Evolutionary conservation across 768 basidiomycete genomes (phyloP).

Genomic region (Mycena kentingensis): DNA sequence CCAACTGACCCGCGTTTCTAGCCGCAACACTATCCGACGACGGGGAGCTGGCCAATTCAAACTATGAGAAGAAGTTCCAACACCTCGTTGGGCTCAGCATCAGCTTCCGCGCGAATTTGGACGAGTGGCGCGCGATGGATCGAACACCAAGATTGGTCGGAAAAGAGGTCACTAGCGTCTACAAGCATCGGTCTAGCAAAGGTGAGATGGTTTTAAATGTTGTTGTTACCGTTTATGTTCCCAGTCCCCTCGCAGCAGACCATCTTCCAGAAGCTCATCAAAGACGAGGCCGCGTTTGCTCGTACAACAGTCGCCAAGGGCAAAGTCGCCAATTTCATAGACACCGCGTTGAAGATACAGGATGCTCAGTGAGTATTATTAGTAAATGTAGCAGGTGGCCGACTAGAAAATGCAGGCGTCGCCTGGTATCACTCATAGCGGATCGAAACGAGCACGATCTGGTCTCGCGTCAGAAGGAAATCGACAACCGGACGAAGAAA

Average conservation of each 20-base stretch:
- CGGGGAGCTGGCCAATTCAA: not conserved
- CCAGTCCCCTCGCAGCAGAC: not conserved
- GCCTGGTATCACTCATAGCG: not conserved
- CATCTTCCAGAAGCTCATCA: not conserved
- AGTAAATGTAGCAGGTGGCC: no score
- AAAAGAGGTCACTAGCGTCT: not conserved
- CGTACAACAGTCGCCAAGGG: not conserved
- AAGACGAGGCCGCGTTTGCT: not conserved
- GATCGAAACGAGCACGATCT: not conserved
- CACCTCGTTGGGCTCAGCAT: conserved; percentile 1
- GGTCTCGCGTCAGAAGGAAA: not conserved
- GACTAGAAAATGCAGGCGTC: not conserved
- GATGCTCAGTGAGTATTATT: not conserved
- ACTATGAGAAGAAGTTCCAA: not conserved
- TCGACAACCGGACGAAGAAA: not conserved
- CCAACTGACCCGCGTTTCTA: not conserved
- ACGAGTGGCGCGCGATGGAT: not conserved
- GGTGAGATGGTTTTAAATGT: not conserved
- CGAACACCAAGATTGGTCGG: not conserved
- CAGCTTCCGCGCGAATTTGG: not conserved
- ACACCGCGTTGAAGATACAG: not conserved
- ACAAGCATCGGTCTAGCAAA: not conserved
- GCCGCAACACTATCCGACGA: no score
- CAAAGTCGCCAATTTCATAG: not conserved
- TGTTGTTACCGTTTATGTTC: not conserved